Conservation (phyloP, 805 yeast species). For the Metschnikowia lunata region DNA sequence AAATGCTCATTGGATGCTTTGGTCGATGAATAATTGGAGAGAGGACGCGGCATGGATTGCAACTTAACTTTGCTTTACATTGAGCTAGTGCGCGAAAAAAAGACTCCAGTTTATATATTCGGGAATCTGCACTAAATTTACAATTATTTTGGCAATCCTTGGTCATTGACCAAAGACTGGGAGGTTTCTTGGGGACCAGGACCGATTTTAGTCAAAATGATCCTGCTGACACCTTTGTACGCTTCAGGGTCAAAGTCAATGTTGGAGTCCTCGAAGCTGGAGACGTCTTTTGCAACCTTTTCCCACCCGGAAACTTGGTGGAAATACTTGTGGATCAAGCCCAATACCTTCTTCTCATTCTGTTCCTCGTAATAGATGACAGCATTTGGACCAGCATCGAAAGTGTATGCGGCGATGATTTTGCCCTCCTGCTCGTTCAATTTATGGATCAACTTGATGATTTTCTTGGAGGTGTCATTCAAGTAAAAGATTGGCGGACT, state of each 20-base stretch:
- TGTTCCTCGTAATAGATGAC: slow-evolving; percentile 82
- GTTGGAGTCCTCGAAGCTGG: slow-evolving; percentile 19
- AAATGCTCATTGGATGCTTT: no score
- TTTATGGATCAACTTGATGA: slow-evolving; percentile 42
- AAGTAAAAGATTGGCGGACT: slow-evolving; percentile 80
- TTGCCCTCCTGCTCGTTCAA: slow-evolving; percentile 66
- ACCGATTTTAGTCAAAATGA: slow-evolving; percentile 84
- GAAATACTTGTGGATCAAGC: slow-evolving; percentile 61
- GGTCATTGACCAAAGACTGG: slow-evolving; percentile 51
- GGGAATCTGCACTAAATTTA: no score
- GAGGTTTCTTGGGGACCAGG: slow-evolving; percentile 71
- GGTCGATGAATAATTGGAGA: no score
- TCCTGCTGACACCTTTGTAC: slow-evolving; percentile 69
- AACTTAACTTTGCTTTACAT: no score
- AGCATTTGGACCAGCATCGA: slow-evolving; percentile 99
- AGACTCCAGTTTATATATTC: no score
- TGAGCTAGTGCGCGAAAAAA: no score
- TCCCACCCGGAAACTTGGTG: slow-evolving; percentile 68
- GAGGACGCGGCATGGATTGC: no score
- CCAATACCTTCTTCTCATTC: slow-evolving; percentile 70
- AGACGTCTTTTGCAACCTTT: slow-evolving; percentile 17
- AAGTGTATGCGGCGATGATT: slow-evolving; percentile 90
- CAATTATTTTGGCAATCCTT: slow-evolving; percentile 54
- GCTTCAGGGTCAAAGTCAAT: slow-evolving; percentile 48
- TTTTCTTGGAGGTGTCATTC: slow-evolving; percentile 20